These are phyloP conservation scores for Nyctanthes arbortristis DNA, from an alignment of 257 asterid genomes.

Conservation along the genomic window DNA sequence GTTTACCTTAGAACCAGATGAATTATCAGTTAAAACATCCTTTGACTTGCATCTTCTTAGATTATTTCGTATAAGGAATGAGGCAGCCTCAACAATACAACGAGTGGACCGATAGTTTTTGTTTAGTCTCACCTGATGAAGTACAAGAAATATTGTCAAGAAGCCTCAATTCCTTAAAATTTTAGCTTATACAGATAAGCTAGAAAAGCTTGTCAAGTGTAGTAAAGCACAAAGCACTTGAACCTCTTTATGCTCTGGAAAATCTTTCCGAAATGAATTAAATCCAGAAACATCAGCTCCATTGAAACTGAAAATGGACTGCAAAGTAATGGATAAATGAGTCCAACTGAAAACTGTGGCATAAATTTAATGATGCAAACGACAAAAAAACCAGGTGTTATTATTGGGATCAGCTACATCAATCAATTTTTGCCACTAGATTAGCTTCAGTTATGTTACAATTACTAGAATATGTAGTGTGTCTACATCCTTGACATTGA, in stretches of 20 bases:
- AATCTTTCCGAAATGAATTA: slow-evolving; percentile 89
- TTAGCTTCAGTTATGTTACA: neutral
- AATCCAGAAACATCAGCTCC: slow-evolving; percentile 95
- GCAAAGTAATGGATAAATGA: slow-evolving; percentile 29
- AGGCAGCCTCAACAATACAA: slow-evolving; percentile 92
- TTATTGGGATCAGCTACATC: neutral
- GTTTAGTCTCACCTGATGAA: slow-evolving; percentile 72
- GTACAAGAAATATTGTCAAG: slow-evolving; percentile 28
- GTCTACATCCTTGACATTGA: neutral
- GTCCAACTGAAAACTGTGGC: neutral
- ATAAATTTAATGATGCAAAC: neutral
- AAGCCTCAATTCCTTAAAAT: slow-evolving; percentile 13
- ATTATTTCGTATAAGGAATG: slow-evolving; percentile 79
- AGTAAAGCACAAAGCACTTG: slow-evolving; percentile 23
- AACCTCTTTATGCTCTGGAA: slow-evolving; percentile 91
- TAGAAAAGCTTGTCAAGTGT: neutral
- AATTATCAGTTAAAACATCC: slow-evolving; percentile 72
- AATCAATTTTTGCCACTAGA: neutral
- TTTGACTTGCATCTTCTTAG: slow-evolving; percentile 63
- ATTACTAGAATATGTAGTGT: neutral
- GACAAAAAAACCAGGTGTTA: neutral
- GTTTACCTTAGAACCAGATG: slow-evolving; percentile 83
- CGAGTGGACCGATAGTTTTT: slow-evolving; percentile 92
- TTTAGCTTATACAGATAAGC: slow-evolving; percentile 15
- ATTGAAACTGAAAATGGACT: slow-evolving; percentile 95